Evolutionary conservation across 139 green algal species (phyloP), one percentile per base, ranked within the genome.

Genomic region (Micractinium conductrix): DNA sequence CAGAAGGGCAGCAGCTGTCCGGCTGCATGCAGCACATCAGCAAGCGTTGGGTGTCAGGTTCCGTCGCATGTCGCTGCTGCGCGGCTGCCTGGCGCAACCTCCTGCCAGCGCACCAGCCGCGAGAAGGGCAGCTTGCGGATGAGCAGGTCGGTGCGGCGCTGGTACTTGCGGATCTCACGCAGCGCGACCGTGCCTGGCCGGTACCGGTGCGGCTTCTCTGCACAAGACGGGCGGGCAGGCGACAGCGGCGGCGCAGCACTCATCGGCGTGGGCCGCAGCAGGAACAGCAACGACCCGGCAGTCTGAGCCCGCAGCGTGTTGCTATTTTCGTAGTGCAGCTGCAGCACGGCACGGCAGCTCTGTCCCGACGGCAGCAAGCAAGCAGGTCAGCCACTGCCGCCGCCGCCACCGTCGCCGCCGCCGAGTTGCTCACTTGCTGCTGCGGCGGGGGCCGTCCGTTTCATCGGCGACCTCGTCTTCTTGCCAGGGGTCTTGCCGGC

Each of bases 111-210:
- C 60, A 68, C 92, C 86, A 97, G 73, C 7, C 94, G 85, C 30
- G 60, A 26, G 35, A 68, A 35, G 60, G 60, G 60, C 19, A 26
- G 24, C 60, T 35, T 68, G 60, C 60, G 24, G 24, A 33, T 68
- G 24, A 68, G 60, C 60, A 37, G 60, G 24, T 12, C 60, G 35
- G 26, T 68, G 60, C 60, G 16, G 60, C 60, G 60, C 60, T 68
- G 60, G 60, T 37, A 68, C 35, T 35, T 35, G 60, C 24, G 60
- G 3, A 68, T 33, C 24, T 35, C 60, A 68, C 24, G 24, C 60
- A 68, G 60, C 60, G 93, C 93, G 28, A 96, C 92, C 21, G 93
- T 96, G 74, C 93, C 93, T 26, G 93, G 93, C 53, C 93, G 85
- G 60, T 83, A 91, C 19, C 87, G 71, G 45, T 88, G 87, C 28